A percentile compares a stretch with the other conserved stretches of the same genome.
Evolutionary conservation across 208 protist species (phyloP).

Genomic region (Porcisia hertigi): DNA sequence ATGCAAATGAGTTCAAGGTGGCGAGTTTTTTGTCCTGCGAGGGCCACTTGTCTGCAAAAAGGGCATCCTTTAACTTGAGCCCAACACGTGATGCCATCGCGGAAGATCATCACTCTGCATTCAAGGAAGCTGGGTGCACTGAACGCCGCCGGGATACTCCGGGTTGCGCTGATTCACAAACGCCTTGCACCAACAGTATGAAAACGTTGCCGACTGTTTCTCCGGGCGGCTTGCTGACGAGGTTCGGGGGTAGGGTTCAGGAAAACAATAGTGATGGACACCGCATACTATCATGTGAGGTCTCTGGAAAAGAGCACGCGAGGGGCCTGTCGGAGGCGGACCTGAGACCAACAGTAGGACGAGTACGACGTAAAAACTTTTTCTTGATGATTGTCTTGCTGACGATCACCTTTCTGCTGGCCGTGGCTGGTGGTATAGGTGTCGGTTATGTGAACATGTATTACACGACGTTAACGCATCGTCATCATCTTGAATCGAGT

Average conservation of each 20-base stretch:
- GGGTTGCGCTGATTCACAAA: too few relatives aligned
- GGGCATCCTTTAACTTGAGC: too few relatives aligned
- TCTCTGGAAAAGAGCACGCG: conserved; percentile 1
- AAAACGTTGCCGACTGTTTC: too few relatives aligned
- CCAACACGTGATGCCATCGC: neutral
- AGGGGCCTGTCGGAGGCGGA: conserved; percentile 3
- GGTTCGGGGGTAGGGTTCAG: neutral
- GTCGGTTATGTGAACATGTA: conserved; percentile 43
- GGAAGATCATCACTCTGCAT: neutral
- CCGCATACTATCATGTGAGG: too few relatives aligned
- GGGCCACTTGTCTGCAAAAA: neutral
- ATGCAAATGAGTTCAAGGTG: neutral
- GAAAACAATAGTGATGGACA: too few relatives aligned
- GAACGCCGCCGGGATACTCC: too few relatives aligned
- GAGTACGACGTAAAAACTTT: conserved; percentile 35
- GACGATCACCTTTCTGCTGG: conserved; percentile 41
- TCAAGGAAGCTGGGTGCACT: too few relatives aligned
- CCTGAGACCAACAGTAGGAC: conserved; percentile 17
- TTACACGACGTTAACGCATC: conserved; percentile 35
- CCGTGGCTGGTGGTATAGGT: conserved; percentile 35
- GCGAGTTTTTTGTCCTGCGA: too few relatives aligned
- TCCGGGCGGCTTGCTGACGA: neutral
- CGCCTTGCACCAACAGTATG: too few relatives aligned
- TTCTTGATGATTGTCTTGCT: conserved; percentile 26
- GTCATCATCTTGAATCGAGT: conserved; percentile 20